phyloP scores from a whole-genome alignment of 2,329 filamentous ascomycete genomes.

The Phoma sp. region DNA sequence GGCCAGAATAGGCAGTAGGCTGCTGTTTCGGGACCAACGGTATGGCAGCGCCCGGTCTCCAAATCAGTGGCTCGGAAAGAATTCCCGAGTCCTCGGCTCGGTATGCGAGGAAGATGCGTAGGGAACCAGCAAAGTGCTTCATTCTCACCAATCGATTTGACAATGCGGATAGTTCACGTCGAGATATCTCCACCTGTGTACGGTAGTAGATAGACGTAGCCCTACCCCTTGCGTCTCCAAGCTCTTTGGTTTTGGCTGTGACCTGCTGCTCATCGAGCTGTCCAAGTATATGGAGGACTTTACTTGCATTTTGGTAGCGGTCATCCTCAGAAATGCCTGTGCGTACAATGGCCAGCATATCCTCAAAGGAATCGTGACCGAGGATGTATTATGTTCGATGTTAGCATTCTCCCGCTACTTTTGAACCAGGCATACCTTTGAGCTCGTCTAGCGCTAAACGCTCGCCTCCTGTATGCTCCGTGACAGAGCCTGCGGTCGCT shows the following conservation, averaged over 20 bases:
- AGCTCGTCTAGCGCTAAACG: slow-evolving; percentile 28
- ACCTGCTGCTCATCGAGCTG: slow-evolving; percentile 19
- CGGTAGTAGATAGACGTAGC: neutral
- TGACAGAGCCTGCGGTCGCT: neutral
- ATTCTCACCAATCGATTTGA: slow-evolving; percentile 5
- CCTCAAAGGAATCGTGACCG: slow-evolving; percentile 34
- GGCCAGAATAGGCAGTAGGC: neutral
- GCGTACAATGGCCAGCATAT: slow-evolving; percentile 35
- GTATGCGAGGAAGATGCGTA: slow-evolving; percentile 36
- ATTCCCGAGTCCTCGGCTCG: slow-evolving; percentile 19
- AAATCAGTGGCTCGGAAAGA: neutral
- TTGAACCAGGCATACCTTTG: slow-evolving; percentile 15
- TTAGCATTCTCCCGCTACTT: neutral
- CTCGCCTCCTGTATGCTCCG: slow-evolving; percentile 10
- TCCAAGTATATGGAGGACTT: slow-evolving; percentile 23
- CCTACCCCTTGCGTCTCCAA: neutral
- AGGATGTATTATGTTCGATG: slow-evolving; percentile 17
- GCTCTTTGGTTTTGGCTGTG: neutral
- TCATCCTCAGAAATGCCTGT: slow-evolving; percentile 9
- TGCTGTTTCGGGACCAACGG: neutral
- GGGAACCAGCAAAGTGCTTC: slow-evolving; percentile 22
- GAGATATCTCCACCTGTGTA: neutral
- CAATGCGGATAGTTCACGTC: slow-evolving; percentile 2
- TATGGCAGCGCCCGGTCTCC: neutral
- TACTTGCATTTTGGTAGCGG: slow-evolving; percentile 18